Percentiles rank a stretch among this genome's conserved stretches.
These are phyloP conservation scores for Ustilago tritici DNA, from an alignment of 1,284 basidiomycete genomes.

Conservation along the genomic window DNA sequence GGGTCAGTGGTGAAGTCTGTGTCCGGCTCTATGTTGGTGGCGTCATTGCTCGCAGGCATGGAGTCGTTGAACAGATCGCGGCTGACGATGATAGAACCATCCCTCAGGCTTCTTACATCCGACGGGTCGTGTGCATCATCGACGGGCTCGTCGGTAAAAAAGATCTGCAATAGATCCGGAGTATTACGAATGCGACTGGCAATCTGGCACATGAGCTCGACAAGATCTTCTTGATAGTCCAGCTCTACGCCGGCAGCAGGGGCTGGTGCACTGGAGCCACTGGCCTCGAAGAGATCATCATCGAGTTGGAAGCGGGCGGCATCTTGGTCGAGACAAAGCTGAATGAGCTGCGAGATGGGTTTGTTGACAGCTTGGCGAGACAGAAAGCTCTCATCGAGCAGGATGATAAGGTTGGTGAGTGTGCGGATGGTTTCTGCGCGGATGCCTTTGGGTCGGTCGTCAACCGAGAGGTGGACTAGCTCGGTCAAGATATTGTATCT, in stretches of 20 bases:
- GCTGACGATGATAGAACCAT: constrained; percentile 49
- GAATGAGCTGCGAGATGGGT: constrained; percentile 85
- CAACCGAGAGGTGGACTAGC: constrained; percentile 62
- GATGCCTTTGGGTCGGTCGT: constrained; percentile 64
- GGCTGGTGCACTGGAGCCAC: constrained; percentile 7
- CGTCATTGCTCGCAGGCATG: background rate
- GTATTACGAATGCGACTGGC: constrained; percentile 61
- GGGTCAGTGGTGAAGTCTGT: background rate
- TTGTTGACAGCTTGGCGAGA: constrained; percentile 74
- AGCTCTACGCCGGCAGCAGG: constrained; percentile 2
- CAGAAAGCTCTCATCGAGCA: constrained; percentile 68
- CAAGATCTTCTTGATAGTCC: constrained; percentile 53
- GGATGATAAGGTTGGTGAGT: constrained; percentile 65
- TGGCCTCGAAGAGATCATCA: constrained; percentile 71
- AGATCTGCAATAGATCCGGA: constrained; percentile 63
- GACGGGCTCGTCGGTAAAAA: constrained; percentile 52
- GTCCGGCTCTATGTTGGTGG: background rate
- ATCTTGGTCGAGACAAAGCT: constrained; percentile 90
- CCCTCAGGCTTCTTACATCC: constrained; percentile 26
- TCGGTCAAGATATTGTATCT: constrained; percentile 76
- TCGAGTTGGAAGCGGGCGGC: constrained; percentile 83
- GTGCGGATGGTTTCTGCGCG: constrained; percentile 62
- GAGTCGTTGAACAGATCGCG: constrained; percentile 21
- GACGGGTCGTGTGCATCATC: constrained; percentile 19
- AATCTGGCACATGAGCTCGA: constrained; percentile 65